phyloP scores from a whole-genome alignment of 352 stramenopile species.

The Phytopythium ostracodes region DNA sequence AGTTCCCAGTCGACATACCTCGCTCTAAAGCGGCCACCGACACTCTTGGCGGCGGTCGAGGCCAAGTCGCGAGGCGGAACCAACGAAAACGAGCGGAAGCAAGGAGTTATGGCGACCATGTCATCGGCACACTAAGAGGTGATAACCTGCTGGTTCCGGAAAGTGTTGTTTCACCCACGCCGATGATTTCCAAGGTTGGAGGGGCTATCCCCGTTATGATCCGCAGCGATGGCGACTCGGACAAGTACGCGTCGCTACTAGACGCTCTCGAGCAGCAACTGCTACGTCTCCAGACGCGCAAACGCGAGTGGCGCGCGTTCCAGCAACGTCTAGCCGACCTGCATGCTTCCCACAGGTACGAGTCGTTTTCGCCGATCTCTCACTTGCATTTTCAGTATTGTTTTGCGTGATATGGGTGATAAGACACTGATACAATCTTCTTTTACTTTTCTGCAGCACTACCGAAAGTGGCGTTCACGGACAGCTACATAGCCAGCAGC shows the following conservation, averaged over 20 bases:
- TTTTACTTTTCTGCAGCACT: not conserved
- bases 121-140: not conserved
- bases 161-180: not conserved
- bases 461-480: not conserved
- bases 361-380: not conserved
- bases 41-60: not conserved
- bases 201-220: not conserved
- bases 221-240: not conserved
- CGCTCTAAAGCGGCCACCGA: not conserved
- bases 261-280: constrained; percentile 26
- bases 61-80: not conserved
- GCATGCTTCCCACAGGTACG: not conserved
- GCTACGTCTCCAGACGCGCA: constrained; percentile 16
- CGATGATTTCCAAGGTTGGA: no score
- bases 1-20: constrained; percentile 15
- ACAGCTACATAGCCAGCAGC: not conserved
- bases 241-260: constrained; percentile 7
- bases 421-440: not conserved
- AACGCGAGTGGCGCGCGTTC: constrained; percentile 27
- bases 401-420: not conserved
- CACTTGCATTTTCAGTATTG: not conserved
- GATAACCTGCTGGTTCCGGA: not conserved
- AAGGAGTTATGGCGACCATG: not conserved
- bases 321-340: constrained; percentile 15
- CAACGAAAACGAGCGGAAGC: not conserved